Evolutionary conservation across 2,329 filamentous ascomycete species (phyloP).

Genomic region (Aureobasidium sp.): DNA sequence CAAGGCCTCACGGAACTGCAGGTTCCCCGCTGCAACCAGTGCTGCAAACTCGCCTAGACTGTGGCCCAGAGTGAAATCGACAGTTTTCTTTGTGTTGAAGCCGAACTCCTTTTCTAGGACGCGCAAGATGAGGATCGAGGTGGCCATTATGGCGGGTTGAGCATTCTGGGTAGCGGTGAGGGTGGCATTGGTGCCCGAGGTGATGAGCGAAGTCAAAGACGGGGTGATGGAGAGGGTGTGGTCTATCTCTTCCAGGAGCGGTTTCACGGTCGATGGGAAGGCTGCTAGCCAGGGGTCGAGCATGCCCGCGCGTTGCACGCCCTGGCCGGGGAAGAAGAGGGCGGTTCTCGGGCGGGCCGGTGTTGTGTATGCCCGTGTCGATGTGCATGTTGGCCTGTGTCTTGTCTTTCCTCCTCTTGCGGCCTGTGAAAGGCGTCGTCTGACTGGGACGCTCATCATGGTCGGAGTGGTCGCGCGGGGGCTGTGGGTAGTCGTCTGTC

Average conservation of each 20-base stretch:
- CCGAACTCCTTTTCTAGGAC: slow-evolving; percentile 79
- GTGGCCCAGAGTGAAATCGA: slow-evolving; percentile 81
- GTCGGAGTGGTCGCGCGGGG: neutral
- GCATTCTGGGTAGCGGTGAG: slow-evolving; percentile 80
- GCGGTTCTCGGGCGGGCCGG: slow-evolving; percentile 21
- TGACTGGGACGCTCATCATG: neutral
- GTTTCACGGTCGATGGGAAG: slow-evolving; percentile 67
- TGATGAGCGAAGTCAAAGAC: slow-evolving; percentile 70
- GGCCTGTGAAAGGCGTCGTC: neutral
- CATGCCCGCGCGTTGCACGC: slow-evolving; percentile 30
- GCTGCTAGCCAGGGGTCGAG: slow-evolving; percentile 66
- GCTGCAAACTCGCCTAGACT: slow-evolving; percentile 91
- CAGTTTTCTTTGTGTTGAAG: slow-evolving; percentile 60
- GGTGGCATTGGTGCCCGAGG: slow-evolving; percentile 64
- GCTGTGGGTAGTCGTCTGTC: neutral
- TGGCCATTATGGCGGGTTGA: slow-evolving; percentile 94
- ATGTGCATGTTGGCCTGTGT: neutral
- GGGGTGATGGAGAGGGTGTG: slow-evolving; percentile 52
- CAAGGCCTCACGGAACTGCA: slow-evolving; percentile 69
- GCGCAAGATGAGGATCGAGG: slow-evolving; percentile 78
- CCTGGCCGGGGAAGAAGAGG: slow-evolving; percentile 32
- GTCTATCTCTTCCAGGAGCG: slow-evolving; percentile 82
- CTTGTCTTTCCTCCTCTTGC: neutral
- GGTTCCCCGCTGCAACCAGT: slow-evolving; percentile 72
- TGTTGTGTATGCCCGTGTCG: neutral